phyloP scores from a whole-genome alignment of 805 yeast genomes.

The Candida rishiriensis region DNA sequence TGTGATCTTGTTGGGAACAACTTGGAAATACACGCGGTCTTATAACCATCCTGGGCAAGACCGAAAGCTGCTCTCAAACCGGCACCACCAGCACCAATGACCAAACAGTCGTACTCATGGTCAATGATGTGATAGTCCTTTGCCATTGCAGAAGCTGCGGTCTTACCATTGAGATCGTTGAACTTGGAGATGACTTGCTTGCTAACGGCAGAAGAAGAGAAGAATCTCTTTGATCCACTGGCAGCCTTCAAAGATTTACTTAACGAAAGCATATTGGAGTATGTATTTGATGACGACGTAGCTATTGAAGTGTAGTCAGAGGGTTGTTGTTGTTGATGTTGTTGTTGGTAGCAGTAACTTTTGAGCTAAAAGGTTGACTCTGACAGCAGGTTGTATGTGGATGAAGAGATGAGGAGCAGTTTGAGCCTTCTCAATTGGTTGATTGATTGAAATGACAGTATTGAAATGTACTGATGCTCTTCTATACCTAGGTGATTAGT shows the following conservation, averaged over 20 bases:
- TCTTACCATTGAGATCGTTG: constrained; percentile 42
- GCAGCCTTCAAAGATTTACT: constrained; percentile 18
- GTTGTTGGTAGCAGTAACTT: no score
- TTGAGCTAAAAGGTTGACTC: no score
- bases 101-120: constrained; percentile 97
- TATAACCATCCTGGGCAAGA: constrained; percentile 92
- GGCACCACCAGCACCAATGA: constrained; percentile 99
- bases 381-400: no score
- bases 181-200: constrained; percentile 33
- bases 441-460: no score
- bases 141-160: constrained; percentile 50
- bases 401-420: no score
- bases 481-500: no score
- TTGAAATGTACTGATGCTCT: no score
- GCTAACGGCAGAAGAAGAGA: constrained; percentile 24
- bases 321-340: no score
- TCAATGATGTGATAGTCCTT: constrained; percentile 88
- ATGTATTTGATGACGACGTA: background rate
- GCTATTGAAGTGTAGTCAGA: no score
- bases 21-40: constrained; percentile 96
- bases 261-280: constrained; percentile 18
- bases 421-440: no score
- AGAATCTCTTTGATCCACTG: constrained; percentile 21
- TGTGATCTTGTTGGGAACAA: constrained; percentile 98
- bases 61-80: constrained; percentile 99